phyloP scores from a whole-genome alignment of 2,329 filamentous ascomycete species.

The Diaporthe humulicola region DNA sequence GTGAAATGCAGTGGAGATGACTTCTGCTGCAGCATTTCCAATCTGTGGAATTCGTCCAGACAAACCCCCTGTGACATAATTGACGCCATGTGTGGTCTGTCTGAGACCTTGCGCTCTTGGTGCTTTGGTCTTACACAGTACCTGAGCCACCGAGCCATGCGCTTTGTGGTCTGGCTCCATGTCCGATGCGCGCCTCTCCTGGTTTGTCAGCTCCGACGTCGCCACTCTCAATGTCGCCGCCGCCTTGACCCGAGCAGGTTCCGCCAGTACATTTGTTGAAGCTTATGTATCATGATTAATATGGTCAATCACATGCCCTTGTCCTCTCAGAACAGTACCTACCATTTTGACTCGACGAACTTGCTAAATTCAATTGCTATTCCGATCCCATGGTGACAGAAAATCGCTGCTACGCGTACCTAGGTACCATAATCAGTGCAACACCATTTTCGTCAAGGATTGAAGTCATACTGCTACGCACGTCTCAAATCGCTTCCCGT shows the following conservation, averaged over 20 bases:
- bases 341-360: too few relatives aligned
- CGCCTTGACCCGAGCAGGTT: background rate
- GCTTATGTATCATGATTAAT: background rate
- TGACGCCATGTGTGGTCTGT: background rate
- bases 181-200: background rate
- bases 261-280: background rate
- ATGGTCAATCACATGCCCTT: background rate
- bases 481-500: too few relatives aligned
- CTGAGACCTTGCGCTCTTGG: background rate
- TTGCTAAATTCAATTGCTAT: background rate
- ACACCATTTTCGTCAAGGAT: too few relatives aligned
- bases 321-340: background rate
- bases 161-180: conserved; percentile 1
- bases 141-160: background rate
- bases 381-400: background rate
- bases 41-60: conserved; percentile 17
- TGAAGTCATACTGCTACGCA: too few relatives aligned
- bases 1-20: conserved; percentile 15
- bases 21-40: background rate
- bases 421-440: too few relatives aligned
- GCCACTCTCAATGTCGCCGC: background rate
- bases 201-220: conserved; percentile 23
- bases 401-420: background rate
- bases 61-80: conserved; percentile 22
- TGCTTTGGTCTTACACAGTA: too few relatives aligned